phyloP scores from a whole-genome alignment of 2,329 filamentous ascomycete genomes.

The Nannizziopsis barbatae region DNA sequence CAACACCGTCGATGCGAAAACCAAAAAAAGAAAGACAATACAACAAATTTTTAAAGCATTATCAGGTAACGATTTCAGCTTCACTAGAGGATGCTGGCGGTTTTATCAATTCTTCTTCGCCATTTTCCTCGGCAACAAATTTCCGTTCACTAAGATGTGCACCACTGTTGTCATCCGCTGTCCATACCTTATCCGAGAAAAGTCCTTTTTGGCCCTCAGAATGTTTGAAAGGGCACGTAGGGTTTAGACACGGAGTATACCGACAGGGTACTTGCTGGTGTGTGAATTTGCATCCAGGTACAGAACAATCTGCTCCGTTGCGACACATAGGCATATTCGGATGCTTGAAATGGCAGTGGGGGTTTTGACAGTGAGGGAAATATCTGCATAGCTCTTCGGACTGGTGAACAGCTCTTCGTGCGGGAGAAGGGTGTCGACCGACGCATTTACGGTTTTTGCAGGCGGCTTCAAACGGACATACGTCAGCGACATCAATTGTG shows the following conservation, averaged over 20 bases:
- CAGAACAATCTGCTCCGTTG: slow-evolving; percentile 80
- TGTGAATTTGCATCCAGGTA: slow-evolving; percentile 75
- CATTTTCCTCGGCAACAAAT: slow-evolving; percentile 56
- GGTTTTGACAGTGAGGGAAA: slow-evolving; percentile 83
- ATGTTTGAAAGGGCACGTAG: slow-evolving; percentile 80
- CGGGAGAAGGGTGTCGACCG: slow-evolving; percentile 82
- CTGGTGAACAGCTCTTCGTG: slow-evolving; percentile 65
- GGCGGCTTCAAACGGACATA: slow-evolving; percentile 73
- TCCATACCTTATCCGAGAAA: slow-evolving; percentile 88
- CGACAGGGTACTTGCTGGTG: slow-evolving; percentile 77
- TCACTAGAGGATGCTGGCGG: slow-evolving; percentile 39
- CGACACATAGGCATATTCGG: slow-evolving; percentile 76
- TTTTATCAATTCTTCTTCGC: slow-evolving; percentile 59
- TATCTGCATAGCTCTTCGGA: slow-evolving; percentile 80
- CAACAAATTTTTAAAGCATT: not conserved
- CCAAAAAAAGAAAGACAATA: not conserved
- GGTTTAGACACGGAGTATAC: slow-evolving; percentile 83
- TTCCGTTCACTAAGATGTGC: slow-evolving; percentile 77
- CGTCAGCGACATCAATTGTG: slow-evolving; percentile 65
- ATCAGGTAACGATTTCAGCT: slow-evolving; percentile 13
- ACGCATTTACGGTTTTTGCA: slow-evolving; percentile 96
- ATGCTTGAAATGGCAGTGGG: slow-evolving; percentile 78
- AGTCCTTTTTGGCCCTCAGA: slow-evolving; percentile 77
- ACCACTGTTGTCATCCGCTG: slow-evolving; percentile 44
- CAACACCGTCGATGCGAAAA: too few relatives aligned